A percentile compares a stretch with the other conserved stretches of the same genome.
These are phyloP conservation scores for Fusarium ambrosium DNA, from an alignment of 2,329 filamentous ascomycete species.

Conservation along the genomic window DNA sequence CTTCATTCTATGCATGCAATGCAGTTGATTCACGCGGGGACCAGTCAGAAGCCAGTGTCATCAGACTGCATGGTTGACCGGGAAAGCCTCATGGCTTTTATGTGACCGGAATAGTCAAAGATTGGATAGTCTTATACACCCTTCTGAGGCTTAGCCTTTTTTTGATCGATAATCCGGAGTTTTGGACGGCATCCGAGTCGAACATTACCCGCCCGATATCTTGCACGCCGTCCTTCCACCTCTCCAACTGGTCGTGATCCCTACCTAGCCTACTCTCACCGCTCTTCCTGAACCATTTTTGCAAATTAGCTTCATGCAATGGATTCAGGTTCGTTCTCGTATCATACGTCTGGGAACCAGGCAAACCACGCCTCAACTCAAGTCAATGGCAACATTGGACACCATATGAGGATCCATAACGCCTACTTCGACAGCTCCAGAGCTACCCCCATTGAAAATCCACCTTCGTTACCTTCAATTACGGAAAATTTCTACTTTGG, in stretches of 20 bases:
- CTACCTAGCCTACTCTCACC: background rate
- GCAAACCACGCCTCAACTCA: background rate
- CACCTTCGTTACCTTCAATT: background rate
- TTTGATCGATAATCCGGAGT: background rate
- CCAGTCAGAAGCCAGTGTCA: background rate
- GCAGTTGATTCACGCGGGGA: background rate
- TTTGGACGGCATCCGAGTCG: background rate
- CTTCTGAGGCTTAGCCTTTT: background rate
- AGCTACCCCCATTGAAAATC: background rate
- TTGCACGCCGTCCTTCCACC: background rate
- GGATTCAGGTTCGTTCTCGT: background rate
- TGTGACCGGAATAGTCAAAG: background rate
- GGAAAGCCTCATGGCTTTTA: background rate
- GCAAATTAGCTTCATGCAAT: background rate
- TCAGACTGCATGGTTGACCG: slow-evolving; percentile 4
- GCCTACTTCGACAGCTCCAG: background rate
- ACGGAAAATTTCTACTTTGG: slow-evolving; percentile 7
- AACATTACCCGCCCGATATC: background rate
- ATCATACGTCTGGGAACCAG: slow-evolving; percentile 3
- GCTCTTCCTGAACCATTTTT: background rate
- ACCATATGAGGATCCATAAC: background rate
- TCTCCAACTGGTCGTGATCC: background rate
- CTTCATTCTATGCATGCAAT: slow-evolving; percentile 1
- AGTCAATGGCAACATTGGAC: background rate
- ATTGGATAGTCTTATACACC: background rate